Evolutionary conservation across 1,284 basidiomycete species (phyloP), one percentile per base, ranked within the genome.

Genomic region (Sporisorium scitamineum): DNA sequence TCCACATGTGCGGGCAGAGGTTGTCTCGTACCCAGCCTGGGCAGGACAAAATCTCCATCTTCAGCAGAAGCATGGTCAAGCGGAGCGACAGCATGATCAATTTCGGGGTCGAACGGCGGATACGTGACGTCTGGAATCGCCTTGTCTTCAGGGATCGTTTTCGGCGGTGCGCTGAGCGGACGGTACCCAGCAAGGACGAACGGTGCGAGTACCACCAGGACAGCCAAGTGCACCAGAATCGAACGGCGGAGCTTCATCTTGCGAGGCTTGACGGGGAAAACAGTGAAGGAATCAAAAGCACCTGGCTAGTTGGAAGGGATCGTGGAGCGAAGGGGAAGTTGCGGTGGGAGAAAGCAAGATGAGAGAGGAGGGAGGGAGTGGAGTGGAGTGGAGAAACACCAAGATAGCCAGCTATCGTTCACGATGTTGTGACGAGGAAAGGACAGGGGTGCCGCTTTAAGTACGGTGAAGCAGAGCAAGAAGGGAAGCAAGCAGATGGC

Each of bases 351-450:
- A 11, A 39, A n/a, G 16, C 16, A 4, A 18, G 37, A 18, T 14
- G 20, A 20, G 5, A 34, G n/a, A 20, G 14, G 14, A 20, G 39
- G n/a, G 5, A 11, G 37, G 5, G 39, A 42, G 39, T 20, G 39
- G 39, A 42, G 39, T 3, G 8, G 20, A 20, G 39, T 14, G n/a
- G n/a, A n/a, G n/a, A n/a, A n/a, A n/a, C n/a, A n/a, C n/a, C 16
- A 39, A 42, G 39, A 42, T 42, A 42, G 39, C 39, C 39, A 42
- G 39, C 39, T 42, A 42, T 42, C 39, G 18, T 42, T n/a, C 20
- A 20, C n/a, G 39, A 42, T 42, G 37, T 2, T 5, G 16, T 2
- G 4, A 11, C 16, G 8, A 39, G 32, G 37, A 39, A 39, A 16
- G 37, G 37, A 18, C 4, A 3, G 37, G 16, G 16, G 3, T 8